Evolutionary conservation across 1,139 yeast species (phyloP).

Genomic region (Blastobotrys illinoisensis): DNA sequence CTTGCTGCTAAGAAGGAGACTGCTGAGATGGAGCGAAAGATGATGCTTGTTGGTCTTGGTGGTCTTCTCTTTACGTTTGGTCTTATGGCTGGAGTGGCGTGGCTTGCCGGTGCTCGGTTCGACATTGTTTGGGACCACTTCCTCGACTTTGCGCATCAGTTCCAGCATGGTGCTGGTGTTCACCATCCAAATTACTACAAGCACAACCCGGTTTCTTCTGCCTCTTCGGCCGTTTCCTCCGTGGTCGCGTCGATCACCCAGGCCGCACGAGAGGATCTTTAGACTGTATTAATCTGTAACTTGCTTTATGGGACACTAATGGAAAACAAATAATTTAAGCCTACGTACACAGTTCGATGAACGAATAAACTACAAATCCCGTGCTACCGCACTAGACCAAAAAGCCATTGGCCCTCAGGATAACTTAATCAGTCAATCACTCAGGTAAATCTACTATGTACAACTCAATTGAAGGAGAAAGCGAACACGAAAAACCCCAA

Average conservation of each 20-base stretch:
- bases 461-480: too few species aligned
- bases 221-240: not conserved
- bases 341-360: too few species aligned
- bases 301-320: not conserved
- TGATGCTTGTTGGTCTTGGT: slow-evolving; percentile 18
- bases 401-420: too few species aligned
- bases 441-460: too few species aligned
- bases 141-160: slow-evolving; percentile 12
- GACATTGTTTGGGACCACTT: slow-evolving; percentile 20
- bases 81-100: slow-evolving; percentile 26
- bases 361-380: too few species aligned
- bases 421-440: too few species aligned
- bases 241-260: not conserved
- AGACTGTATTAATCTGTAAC: not conserved
- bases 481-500: too few species aligned
- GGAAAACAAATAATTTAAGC: not conserved
- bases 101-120: slow-evolving; percentile 27
- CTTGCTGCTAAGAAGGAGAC: slow-evolving; percentile 14
- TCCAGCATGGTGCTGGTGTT: slow-evolving; percentile 7
- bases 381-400: too few species aligned
- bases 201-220: not conserved
- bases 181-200: slow-evolving; percentile 7
- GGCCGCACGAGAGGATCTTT: not conserved
- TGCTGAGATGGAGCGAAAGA: slow-evolving; percentile 16
- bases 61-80: slow-evolving; percentile 20